phyloP scores from a whole-genome alignment of 495 filamentous ascomycete species.

The Penicillium robsamsonii region DNA sequence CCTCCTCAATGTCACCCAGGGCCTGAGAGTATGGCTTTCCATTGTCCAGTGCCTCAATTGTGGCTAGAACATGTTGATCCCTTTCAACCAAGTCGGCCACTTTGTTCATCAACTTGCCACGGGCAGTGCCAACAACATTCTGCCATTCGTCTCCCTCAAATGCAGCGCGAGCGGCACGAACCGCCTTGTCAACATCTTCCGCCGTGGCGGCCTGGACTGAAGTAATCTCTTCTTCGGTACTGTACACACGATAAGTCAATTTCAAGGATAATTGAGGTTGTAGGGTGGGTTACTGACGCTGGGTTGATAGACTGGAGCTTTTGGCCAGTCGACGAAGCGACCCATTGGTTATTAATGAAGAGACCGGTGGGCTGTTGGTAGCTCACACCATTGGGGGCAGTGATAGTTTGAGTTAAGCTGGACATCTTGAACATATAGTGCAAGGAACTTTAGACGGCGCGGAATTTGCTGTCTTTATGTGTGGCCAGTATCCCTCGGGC shows the following conservation, averaged over 20 bases:
- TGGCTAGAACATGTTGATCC: constrained; percentile 68
- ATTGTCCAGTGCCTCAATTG: constrained; percentile 90
- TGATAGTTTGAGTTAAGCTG: constrained; percentile 55
- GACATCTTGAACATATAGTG: background rate
- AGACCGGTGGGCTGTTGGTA: constrained; percentile 67
- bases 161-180: constrained; percentile 72
- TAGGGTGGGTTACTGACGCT: constrained; percentile 69
- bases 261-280: too few species aligned
- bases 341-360: constrained; percentile 1
- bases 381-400: constrained; percentile 78
- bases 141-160: constrained; percentile 74
- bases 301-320: background rate
- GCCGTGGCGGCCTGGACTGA: constrained; percentile 75
- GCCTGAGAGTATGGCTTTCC: constrained; percentile 35
- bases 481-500: too few species aligned
- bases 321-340: background rate
- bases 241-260: too few species aligned
- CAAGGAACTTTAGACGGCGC: too few species aligned
- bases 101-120: constrained; percentile 68
- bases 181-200: constrained; percentile 77
- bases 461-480: too few species aligned
- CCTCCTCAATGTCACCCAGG: constrained; percentile 65
- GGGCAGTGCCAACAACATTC: constrained; percentile 62
- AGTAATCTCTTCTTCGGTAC: constrained; percentile 64
- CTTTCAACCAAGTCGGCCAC: constrained; percentile 66